Evolutionary conservation across 139 green algal genomes (phyloP), one percentile per base, ranked within the genome.

Genomic region (Chlamydomonas incerta): DNA sequence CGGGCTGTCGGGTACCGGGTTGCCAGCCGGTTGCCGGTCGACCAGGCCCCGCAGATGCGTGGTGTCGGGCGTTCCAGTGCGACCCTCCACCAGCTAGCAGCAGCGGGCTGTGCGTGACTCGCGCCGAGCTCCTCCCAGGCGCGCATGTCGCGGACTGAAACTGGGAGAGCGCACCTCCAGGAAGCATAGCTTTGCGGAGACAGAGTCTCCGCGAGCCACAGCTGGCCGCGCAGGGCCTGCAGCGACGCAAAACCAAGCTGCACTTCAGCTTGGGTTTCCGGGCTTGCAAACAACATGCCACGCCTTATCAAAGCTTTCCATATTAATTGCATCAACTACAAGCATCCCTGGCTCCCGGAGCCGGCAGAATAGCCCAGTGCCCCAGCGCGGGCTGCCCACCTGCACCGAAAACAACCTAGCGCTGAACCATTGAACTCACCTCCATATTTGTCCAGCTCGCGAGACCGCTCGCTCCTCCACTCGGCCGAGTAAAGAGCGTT

Each of bases 111-210:
- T n/a, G n/a, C n/a, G n/a, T n/a, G n/a, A 50, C 15, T 13, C 68
- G 5, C 11, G 15, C 69, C 3, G 35, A n/a, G 3, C 34, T 18
- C n/a, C 8, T 0, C 15, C 28, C 46, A 10, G 20, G 0, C 18
- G 41, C 26, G 28, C 71, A 8, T 58, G 26, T 60, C 58, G n/a
- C n/a, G n/a, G n/a, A n/a, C n/a, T n/a, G n/a, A n/a, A n/a, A n/a
- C n/a, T n/a, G n/a, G n/a, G n/a, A n/a, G n/a, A n/a, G n/a, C n/a
- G 0, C 34, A 86, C 80, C 68, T 86, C 80, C 20, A 86, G 33
- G 28, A 86, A 86, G 6, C 60, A 47, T 0, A 86, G 80, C 52
- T 79, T 79, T 9, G 80, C 80, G 3, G 80, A 80, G 15, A 79
- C 58, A 2, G 46, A 70, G 35, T 86, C 68, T 29, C 80, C 80